phyloP scores from a whole-genome alignment of 495 filamentous ascomycete species.

The Aspergillus coremiiformis region DNA sequence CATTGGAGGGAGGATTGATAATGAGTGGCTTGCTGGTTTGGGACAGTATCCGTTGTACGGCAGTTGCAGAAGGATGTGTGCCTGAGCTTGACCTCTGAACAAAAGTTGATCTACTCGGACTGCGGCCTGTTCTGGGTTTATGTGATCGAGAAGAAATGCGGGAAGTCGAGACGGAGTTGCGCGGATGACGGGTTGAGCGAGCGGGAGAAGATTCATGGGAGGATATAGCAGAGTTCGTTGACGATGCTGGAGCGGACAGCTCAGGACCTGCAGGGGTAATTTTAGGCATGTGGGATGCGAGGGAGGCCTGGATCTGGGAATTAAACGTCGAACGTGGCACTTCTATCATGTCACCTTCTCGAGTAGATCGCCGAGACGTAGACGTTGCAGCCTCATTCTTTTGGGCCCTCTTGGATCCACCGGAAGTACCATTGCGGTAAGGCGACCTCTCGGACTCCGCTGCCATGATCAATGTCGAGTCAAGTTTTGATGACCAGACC shows the following conservation, averaged over 20 bases:
- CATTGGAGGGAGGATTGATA: conserved; percentile 43
- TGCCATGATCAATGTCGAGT: conserved; percentile 35
- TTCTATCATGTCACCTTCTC: conserved; percentile 29
- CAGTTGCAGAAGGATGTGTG: conserved; percentile 49
- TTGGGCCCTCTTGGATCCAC: conserved; percentile 27
- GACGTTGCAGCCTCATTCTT: conserved; percentile 22
- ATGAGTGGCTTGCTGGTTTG: conserved; percentile 50
- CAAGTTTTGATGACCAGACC: conserved; percentile 27
- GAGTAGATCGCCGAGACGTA: conserved; percentile 24
- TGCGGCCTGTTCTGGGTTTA: conserved; percentile 63
- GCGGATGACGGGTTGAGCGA: conserved; percentile 29
- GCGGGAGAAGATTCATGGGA: conserved; percentile 47
- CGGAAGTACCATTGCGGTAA: conserved; percentile 29
- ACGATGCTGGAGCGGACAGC: conserved; percentile 29
- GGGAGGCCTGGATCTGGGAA: conserved; percentile 21
- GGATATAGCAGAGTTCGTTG: conserved; percentile 38
- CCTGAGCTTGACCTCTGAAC: conserved; percentile 30
- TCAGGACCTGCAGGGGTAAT: conserved; percentile 27
- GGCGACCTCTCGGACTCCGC: conserved; percentile 42
- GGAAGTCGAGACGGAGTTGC: conserved; percentile 24
- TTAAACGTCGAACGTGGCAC: conserved; percentile 25
- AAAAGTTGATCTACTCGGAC: conserved; percentile 52
- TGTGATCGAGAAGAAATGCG: conserved; percentile 48
- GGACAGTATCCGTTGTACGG: conserved; percentile 58
- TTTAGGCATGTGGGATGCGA: conserved; percentile 34